A percentile compares a stretch with the other conserved stretches of the same genome.
phyloP scores from a whole-genome alignment of 805 yeast genomes.

The Teunomyces stri region DNA sequence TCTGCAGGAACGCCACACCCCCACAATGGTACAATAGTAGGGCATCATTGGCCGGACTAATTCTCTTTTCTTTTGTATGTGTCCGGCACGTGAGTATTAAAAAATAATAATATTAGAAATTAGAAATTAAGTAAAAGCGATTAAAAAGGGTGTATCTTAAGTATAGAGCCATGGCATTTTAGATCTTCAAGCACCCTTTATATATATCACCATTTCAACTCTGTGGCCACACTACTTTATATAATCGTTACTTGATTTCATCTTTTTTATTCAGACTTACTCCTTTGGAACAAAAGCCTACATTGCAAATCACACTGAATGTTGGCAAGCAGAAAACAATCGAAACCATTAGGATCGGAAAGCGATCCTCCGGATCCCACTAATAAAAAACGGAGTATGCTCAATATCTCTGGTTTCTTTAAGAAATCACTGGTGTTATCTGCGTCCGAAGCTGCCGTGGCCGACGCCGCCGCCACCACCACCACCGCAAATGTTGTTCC shows the following conservation, averaged over 20 bases:
- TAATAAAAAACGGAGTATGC: constrained; percentile 8
- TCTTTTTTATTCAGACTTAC: neutral
- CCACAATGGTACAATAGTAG: too few relatives aligned
- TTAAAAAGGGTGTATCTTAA: neutral
- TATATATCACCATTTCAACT: neutral
- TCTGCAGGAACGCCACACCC: too few relatives aligned
- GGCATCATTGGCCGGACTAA: too few relatives aligned
- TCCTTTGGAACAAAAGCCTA: neutral
- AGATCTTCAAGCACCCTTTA: neutral
- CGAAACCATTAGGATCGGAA: constrained; percentile 1
- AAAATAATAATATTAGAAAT: neutral
- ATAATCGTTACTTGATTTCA: neutral
- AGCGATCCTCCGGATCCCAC: neutral
- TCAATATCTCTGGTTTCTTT: constrained; percentile 11
- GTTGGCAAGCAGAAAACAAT: constrained; percentile 9
- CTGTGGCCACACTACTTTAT: neutral
- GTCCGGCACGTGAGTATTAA: neutral
- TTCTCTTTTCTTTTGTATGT: neutral
- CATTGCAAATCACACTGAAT: constrained; percentile 1
- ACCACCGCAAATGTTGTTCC: neutral
- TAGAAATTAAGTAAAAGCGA: neutral
- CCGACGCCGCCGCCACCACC: too few relatives aligned
- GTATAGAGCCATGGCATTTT: neutral
- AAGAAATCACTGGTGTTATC: constrained; percentile 6
- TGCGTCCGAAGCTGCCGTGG: constrained; percentile 1